Percentiles rank a stretch among this genome's conserved stretches.
Evolutionary conservation across 352 stramenopile species (phyloP).

Genomic region (Globisporangium radiosum): DNA sequence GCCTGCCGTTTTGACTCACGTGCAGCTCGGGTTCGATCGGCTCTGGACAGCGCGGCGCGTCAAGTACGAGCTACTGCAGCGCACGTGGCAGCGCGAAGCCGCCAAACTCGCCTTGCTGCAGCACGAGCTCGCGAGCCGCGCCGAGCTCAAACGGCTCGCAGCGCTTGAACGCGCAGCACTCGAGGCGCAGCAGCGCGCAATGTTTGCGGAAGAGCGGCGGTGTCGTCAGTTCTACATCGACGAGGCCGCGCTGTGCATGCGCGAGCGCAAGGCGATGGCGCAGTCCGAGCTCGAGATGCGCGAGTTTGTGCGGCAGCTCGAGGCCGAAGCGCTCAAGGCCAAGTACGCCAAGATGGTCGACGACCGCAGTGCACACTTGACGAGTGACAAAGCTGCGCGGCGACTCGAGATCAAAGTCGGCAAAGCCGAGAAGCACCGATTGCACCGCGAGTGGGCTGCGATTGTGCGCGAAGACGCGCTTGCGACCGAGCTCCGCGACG

Average conservation of each 20-base stretch:
- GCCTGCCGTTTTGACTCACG: constrained; percentile 1
- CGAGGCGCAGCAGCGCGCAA: constrained; percentile 46
- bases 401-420: constrained; percentile 72
- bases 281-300: constrained; percentile 59
- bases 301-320: constrained; percentile 55
- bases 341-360: constrained; percentile 70
- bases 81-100: constrained; percentile 39
- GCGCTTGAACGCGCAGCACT: constrained; percentile 42
- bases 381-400: constrained; percentile 59
- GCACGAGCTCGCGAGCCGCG: constrained; percentile 41
- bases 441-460: constrained; percentile 62
- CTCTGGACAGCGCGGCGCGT: constrained; percentile 37
- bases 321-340: constrained; percentile 64
- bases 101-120: constrained; percentile 38
- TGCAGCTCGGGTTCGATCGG: constrained; percentile 24
- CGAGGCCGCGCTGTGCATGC: constrained; percentile 48
- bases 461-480: constrained; percentile 65
- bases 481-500: constrained; percentile 47
- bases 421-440: constrained; percentile 72
- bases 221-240: constrained; percentile 66
- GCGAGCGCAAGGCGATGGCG: constrained; percentile 60
- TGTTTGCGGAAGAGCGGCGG: constrained; percentile 52
- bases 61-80: constrained; percentile 23
- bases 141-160: constrained; percentile 36
- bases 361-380: constrained; percentile 31